phyloP scores from a whole-genome alignment of 257 asterid species.

The Fraxinus quadrangulata region DNA sequence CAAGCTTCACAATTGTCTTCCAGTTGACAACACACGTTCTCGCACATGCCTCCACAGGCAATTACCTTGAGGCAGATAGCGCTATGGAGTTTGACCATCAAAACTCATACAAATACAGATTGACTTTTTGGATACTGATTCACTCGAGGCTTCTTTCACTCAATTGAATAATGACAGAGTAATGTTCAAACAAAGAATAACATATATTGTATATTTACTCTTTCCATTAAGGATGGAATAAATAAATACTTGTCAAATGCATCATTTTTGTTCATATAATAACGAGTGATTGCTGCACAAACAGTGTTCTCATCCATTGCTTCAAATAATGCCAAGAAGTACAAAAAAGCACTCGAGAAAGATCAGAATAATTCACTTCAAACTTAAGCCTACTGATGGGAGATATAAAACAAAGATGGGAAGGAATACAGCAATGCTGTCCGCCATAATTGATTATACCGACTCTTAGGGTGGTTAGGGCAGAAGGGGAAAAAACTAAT shows the following conservation, averaged over 20 bases:
- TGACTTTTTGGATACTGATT: not conserved
- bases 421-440: slow-evolving; percentile 9
- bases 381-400: slow-evolving; percentile 15
- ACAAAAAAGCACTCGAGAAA: slow-evolving; percentile 15
- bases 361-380: slow-evolving; percentile 26
- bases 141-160: not conserved
- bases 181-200: not conserved
- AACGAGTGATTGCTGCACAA: slow-evolving; percentile 1
- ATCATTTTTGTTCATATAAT: not conserved
- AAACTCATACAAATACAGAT: not conserved
- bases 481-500: slow-evolving; percentile 13
- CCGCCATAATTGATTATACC: slow-evolving; percentile 13
- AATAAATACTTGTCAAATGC: not conserved
- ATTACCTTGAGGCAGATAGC: not conserved
- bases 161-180: not conserved
- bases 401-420: not conserved
- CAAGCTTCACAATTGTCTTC: slow-evolving; percentile 14
- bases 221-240: not conserved
- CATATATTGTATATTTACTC: not conserved
- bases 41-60: slow-evolving; percentile 3
- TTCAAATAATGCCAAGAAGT: slow-evolving; percentile 23
- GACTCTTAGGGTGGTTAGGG: slow-evolving; percentile 13
- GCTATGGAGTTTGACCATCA: not conserved
- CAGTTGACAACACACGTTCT: not conserved
- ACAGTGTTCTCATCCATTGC: slow-evolving; percentile 24